Base-by-base conservation (phyloP, 345 rosid species). In the Brassica nigra region DNA sequence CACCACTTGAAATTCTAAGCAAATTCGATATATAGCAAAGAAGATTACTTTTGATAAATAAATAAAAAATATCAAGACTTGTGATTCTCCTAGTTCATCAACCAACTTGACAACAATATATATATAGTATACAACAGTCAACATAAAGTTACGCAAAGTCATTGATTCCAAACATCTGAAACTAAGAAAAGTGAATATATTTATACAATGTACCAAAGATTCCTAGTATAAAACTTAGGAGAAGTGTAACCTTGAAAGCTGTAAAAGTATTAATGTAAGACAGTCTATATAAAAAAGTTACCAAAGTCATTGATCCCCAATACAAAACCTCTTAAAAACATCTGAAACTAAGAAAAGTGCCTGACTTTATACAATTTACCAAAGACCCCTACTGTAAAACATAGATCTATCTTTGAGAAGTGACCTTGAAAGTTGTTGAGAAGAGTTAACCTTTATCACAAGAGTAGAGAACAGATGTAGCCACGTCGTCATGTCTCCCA, bases 401-500 rank as follows among this genome's bases (percentile, higher is more conserved):
- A 20, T 58, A 58, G n/a, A 47, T 44, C 30, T 9, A n/a, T 37
- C 30, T 15, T 62, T 34, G 8, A 70, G 55, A 59, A 37, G 67
- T 59, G 29, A 37, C 14, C 7, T 59, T 37, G 66, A 61, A 61
- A 37, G 2, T 12, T 59, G 0, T 23, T 27, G 59, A 33, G 55
- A 73, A 27, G 68, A 62, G 57, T 61, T 57, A 59, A 73, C 99
- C 66, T 33, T 92, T 85, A 81, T 88, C 87, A 63, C 67, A 73
- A 49, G 94, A 93, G 79, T 77, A 88, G 7, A 71, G 88, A 68
- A 93, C 75, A 16, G 90, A 88, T 20, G 91, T 89, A 63, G 93
- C 93, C 72, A 90, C 75, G 71, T 90, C 95, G 27, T 81, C 85
- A 86, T 93, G 99, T 23, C 80, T 85, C 68, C 99, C 99, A 73